These are phyloP conservation scores for Pythium myriotylum DNA, from an alignment of 352 stramenopile species.

Conservation along the genomic window DNA sequence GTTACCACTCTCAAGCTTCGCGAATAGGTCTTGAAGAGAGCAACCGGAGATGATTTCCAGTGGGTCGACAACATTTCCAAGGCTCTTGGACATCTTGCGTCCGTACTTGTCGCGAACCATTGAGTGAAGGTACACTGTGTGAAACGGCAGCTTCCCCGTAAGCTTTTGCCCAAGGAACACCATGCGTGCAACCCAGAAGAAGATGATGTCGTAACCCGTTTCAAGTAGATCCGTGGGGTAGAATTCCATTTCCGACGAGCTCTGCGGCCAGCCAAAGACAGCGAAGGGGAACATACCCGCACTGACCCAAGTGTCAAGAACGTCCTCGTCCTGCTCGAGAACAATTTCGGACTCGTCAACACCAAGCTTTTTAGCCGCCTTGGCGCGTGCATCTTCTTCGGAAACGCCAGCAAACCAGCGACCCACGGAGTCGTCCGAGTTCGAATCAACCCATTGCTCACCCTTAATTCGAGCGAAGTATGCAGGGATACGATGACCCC, in stretches of 20 bases:
- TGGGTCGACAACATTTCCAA: conserved; percentile 98
- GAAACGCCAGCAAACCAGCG: conserved; percentile 82
- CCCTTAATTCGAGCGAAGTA: conserved; percentile 95
- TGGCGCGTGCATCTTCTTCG: conserved; percentile 88
- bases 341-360: conserved; percentile 64
- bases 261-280: conserved; percentile 83
- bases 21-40: conserved; percentile 92
- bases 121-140: conserved; percentile 97
- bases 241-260: conserved; percentile 84
- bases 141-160: conserved; percentile 96
- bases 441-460: conserved; percentile 73
- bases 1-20: conserved; percentile 97
- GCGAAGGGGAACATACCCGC: conserved; percentile 96
- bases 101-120: conserved; percentile 98
- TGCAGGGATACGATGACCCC: conserved; percentile 99
- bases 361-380: conserved; percentile 77
- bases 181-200: conserved; percentile 99
- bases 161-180: conserved; percentile 96
- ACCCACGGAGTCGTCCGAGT: conserved; percentile 53
- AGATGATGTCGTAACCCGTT: conserved; percentile 99
- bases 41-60: conserved; percentile 98
- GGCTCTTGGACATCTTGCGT: conserved; percentile 99
- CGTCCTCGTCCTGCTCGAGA: conserved; percentile 98
- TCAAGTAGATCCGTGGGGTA: conserved; percentile 97
- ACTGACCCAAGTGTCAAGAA: conserved; percentile 99